Conservation (phyloP, 2,329 filamentous ascomycete genomes). For the Lojkania enalia region DNA sequence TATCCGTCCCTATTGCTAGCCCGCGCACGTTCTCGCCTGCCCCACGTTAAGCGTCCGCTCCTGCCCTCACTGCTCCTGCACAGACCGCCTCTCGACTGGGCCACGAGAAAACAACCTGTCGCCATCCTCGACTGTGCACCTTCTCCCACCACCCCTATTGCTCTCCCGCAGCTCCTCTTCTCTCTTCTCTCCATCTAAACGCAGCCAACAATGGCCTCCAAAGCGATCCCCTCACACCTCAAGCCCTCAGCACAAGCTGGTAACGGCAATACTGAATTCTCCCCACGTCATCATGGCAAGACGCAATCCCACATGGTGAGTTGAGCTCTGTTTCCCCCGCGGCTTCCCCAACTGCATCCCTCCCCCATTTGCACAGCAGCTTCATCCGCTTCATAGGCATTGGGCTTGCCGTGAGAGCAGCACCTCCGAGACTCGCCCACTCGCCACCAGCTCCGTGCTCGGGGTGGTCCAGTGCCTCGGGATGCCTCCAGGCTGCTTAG, state of each 20-base stretch:
- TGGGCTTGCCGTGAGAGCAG: no score
- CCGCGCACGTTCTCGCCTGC: conserved; percentile 6
- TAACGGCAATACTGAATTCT: conserved; percentile 51
- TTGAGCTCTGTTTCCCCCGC: conserved; percentile 31
- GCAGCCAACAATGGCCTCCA: conserved; percentile 64
- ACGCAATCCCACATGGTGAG: conserved; percentile 83
- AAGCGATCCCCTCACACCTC: conserved; percentile 80
- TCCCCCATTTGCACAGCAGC: conserved; percentile 1
- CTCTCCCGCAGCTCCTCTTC: conserved; percentile 4
- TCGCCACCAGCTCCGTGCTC: no score
- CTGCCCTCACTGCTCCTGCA: conserved; percentile 11
- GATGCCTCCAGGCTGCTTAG: no score
- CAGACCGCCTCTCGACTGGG: conserved; percentile 11
- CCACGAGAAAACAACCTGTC: conserved; percentile 7
- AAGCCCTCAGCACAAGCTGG: conserved; percentile 60
- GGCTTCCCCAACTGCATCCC: background rate
- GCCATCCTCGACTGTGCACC: conserved; percentile 6
- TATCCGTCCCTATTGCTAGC: background rate
- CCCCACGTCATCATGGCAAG: conserved; percentile 78
- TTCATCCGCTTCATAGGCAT: no score
- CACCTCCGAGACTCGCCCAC: no score
- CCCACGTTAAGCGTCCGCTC: conserved; percentile 5
- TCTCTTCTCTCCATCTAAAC: background rate
- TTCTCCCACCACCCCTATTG: conserved; percentile 3
- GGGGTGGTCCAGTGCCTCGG: no score